Evolutionary conservation across 1,284 basidiomycete species (phyloP).

Genomic region (Leccinum huronense): DNA sequence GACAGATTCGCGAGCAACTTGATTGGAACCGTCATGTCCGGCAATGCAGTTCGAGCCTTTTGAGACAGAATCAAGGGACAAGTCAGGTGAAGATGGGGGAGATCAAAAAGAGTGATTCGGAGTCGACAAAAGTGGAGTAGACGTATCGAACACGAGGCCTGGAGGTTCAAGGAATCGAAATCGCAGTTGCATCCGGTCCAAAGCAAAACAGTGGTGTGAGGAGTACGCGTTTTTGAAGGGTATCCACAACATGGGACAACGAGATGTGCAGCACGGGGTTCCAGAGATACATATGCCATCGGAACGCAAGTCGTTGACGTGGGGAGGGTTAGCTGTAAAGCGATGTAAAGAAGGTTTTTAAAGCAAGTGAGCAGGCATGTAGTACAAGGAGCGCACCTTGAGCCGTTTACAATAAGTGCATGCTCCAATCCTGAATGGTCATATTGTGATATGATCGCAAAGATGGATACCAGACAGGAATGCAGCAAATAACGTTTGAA

Average conservation of each 20-base stretch:
- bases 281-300: constrained; percentile 25
- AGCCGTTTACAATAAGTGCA: constrained; percentile 81
- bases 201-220: constrained; percentile 13
- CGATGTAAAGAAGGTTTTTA: constrained; percentile 16
- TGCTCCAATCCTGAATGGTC: constrained; percentile 60
- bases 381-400: constrained; percentile 54
- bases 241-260: constrained; percentile 14
- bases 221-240: constrained; percentile 4
- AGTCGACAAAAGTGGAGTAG: constrained; percentile 10
- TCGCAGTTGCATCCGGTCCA: constrained; percentile 26
- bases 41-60: too few species aligned
- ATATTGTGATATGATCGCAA: constrained; percentile 4
- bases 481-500: too few species aligned
- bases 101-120: constrained; percentile 6
- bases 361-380: constrained; percentile 21
- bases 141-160: constrained; percentile 27
- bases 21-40: too few species aligned
- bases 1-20: too few species aligned
- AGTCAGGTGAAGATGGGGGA: constrained; percentile 5
- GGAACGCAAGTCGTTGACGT: constrained; percentile 6
- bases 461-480: too few species aligned
- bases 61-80: background rate
- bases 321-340: constrained; percentile 8
- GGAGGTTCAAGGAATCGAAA: constrained; percentile 27
- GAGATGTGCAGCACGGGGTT: constrained; percentile 13